Base-by-base conservation (phyloP, 495 filamentous ascomycete species). In the Penicillium tannophilum region DNA sequence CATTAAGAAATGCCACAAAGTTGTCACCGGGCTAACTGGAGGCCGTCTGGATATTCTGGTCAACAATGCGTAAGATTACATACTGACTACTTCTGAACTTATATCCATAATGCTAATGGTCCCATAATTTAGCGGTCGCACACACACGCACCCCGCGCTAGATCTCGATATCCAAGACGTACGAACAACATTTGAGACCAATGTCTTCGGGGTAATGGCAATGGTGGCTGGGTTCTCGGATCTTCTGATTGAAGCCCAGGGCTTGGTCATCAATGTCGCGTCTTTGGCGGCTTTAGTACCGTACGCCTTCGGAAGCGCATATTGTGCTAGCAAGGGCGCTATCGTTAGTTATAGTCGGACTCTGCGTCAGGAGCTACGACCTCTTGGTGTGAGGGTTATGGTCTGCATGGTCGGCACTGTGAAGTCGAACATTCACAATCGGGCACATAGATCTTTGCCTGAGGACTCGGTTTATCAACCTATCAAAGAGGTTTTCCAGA, bases 291-390 rank as follows among this genome's bases (percentile, higher is more conserved):
- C 43, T 14, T 7, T 46, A 1, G 17, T 46, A 2, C 43, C 43
- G 12, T 46, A 46, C 6, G 23, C 43, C 19, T 46, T 46, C 12
- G 43, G 43, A 20, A 46, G 43, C 24, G 43, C 43, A 2, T 46
- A 46, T 2, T 46, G 43, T 46, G 43, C 43, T 24, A 46, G 43
- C 11, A 46, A 46, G 7, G 43, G 43, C 1, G 43, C 43, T 1
- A 46, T 46, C 20, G 43, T 46, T n/a, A 46, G 43, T 46, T 46
- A 46, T 12, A 46, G 43, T 24, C 43, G 43, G 2, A 46, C 43
- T 23, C 12, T 46, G 23, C 43, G 43, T 24, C 43, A 46, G 19
- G 43, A 46, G 19, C 43, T 46, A 24, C 19, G 23, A 3, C 43
- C 43, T 3, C 43, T 46, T 46, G 43, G 43, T 14, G 43, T 46